Base-by-base conservation (phyloP, 345 rosid genomes). In the Lenwebbia sp. region DNA sequence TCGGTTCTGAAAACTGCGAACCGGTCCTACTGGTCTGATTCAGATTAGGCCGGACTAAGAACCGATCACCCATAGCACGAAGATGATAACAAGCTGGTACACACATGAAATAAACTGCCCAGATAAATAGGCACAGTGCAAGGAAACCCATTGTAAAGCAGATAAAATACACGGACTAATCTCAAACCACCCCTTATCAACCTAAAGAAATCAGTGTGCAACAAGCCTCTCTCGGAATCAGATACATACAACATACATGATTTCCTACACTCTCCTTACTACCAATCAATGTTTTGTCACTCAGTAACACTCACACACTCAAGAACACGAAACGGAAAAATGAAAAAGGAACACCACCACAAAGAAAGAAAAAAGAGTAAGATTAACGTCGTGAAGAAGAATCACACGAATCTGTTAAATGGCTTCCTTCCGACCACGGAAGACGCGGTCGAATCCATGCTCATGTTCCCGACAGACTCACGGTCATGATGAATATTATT, bases 361-460 rank as follows among this genome's bases (percentile, higher is more conserved):
- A 0, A 50, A 62, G 26, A 40, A 54, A 82, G 33, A 44, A 28
- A 50, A 52, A 60, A 83, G 53, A 57, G 22, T 86, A 88, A 90
- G 81, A 0, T 37, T 19, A 70, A 37, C 40, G 81, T 37, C 6
- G 81, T 3, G 81, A 55, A 82, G 88, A 57, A 33, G 88, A 88
- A 89, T 97, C 98, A 97, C 92, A 93, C 99, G 90, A 94, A 97
- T 94, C 99, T 89, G 95, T 96, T 97, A 96, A 97, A 97, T 74
- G 96, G 90, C 89, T 89, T 95, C 89, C 95, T 93, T 81, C 95
- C 98, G 82, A 95, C 86, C 2, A 93, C 87, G 23, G 94, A 92
- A 2, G 99, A 97, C 49, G 89, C 94, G 1, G 99, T 92, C 10
- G 99, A 96, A 90, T 96, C 95, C 84, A 92, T 93, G 84, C 99